Evolutionary conservation across 176 grass and related monocot species (phyloP).

Genomic region (Aechmea fasciata): DNA sequence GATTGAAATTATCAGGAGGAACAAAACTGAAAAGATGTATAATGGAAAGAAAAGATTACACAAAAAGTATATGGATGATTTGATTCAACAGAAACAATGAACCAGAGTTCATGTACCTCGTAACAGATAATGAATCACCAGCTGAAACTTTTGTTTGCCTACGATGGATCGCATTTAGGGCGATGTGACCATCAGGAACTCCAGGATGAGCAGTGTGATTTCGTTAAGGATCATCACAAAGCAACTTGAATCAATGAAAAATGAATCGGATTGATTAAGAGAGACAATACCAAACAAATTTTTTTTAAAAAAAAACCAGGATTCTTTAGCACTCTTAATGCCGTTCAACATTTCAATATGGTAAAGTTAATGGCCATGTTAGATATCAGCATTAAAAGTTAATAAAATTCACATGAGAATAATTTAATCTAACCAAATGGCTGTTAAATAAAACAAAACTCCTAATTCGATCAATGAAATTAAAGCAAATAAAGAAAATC

Average conservation of each 20-base stretch:
- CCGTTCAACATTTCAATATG: no score
- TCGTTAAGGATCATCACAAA: constrained; percentile 46
- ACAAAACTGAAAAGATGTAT: constrained; percentile 40
- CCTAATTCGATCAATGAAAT: no score
- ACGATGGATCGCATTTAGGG: constrained; percentile 87
- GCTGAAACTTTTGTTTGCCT: constrained; percentile 81
- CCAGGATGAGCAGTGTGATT: constrained; percentile 58
- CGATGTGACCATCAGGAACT: constrained; percentile 49
- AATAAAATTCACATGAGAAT: no score
- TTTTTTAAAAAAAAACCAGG: no score
- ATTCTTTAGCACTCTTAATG: no score
- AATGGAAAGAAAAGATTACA: constrained; percentile 1
- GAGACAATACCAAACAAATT: no score
- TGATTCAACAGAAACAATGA: background rate
- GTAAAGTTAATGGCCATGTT: no score
- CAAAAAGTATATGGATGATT: constrained; percentile 5
- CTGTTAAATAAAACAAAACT: no score
- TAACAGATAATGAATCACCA: constrained; percentile 69
- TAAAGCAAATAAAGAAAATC: no score
- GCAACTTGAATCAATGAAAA: background rate
- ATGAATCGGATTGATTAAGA: no score
- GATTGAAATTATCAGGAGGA: constrained; percentile 69
- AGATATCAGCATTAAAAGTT: no score
- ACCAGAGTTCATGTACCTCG: constrained; percentile 32
- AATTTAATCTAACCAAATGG: no score